phyloP scores from a whole-genome alignment of 768 basidiomycete species.

The Boletus pseudopeckii region DNA sequence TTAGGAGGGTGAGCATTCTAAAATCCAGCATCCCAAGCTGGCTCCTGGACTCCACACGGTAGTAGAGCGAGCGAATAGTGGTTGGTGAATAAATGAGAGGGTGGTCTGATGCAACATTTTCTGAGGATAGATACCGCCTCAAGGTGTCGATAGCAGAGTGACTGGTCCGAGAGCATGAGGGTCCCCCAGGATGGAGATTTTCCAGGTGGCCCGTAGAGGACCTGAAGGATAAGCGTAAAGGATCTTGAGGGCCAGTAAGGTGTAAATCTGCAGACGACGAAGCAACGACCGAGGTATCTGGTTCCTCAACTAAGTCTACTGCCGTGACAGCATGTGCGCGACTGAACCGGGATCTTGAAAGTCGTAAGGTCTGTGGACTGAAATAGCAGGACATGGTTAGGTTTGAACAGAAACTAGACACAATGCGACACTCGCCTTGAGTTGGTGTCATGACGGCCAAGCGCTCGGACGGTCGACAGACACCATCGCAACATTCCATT shows the following conservation, averaged over 20 bases:
- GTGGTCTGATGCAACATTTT: slow-evolving; percentile 5
- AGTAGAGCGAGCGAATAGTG: slow-evolving; percentile 40
- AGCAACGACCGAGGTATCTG: neutral
- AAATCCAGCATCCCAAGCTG: slow-evolving; percentile 35
- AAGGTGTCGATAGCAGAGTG: slow-evolving; percentile 13
- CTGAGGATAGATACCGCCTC: slow-evolving; percentile 13
- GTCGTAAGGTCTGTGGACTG: neutral
- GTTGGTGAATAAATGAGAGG: slow-evolving; percentile 26
- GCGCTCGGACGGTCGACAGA: slow-evolving; percentile 48
- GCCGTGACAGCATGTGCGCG: neutral
- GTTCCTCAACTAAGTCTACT: neutral
- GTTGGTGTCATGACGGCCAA: slow-evolving; percentile 35
- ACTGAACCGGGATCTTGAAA: neutral
- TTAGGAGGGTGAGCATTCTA: slow-evolving; percentile 39
- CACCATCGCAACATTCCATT: slow-evolving; percentile 84
- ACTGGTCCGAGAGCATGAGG: neutral
- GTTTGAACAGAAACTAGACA: neutral
- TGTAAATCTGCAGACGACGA: neutral
- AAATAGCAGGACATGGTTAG: neutral
- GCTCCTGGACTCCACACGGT: slow-evolving; percentile 31
- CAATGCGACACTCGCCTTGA: slow-evolving; percentile 19
- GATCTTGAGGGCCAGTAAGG: neutral
- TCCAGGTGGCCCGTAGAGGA: neutral
- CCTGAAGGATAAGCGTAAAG: neutral
- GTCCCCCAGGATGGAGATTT: neutral